Base-by-base conservation (phyloP, 2,329 filamentous ascomycete genomes). In the Fusarium goolgardi region DNA sequence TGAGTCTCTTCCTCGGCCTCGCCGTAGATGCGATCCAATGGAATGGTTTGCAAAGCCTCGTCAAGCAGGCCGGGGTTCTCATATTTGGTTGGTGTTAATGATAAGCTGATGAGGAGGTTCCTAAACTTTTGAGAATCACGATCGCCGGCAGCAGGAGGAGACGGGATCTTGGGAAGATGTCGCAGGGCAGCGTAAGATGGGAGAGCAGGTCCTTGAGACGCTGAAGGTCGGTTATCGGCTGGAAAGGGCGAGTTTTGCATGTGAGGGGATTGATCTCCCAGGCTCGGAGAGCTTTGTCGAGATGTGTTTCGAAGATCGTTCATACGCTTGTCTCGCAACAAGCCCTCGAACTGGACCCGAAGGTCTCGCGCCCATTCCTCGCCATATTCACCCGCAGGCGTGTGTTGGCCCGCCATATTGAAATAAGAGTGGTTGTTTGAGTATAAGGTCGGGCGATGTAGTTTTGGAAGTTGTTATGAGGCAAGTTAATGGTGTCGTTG, bases 51-150 rank as follows among this genome's bases (percentile, higher is more conserved):
- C 20, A 99, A 82, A 6, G 95, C 96, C 78, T 98, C 95, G 77
- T 99, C 96, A 53, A 99, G 83, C 13, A 98, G 82, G 35, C 96
- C 96, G 0, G 96, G 95, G 78, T 99, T 98, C 80, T 99, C 96
- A 82, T 97, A 99, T 77, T 95, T 96, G 21, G 90, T 91, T 20
- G 96, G 96, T 45, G 94, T 97, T 61, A 91, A 86, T 18, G 95
- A 97, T 21, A 98, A 81, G 21, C 92, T 93, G 70, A 96, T 87
- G 44, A 98, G 86, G 64, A 96, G 86, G 79, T 91, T 97, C 72
- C 91, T 86, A 73, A 94, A 94, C 72, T 92, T 92, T 64, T 91
- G 84, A 1, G 90, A 91, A 21, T 86, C 83, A 56, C 85, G 81
- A 77, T 95, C 91, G 74, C 80, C 77, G 12, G 83, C 75, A 37